A percentile compares a stretch with the other conserved stretches of the same genome.
phyloP scores from a whole-genome alignment of 2,329 filamentous ascomycete genomes.

The Aspergillus caelatus region DNA sequence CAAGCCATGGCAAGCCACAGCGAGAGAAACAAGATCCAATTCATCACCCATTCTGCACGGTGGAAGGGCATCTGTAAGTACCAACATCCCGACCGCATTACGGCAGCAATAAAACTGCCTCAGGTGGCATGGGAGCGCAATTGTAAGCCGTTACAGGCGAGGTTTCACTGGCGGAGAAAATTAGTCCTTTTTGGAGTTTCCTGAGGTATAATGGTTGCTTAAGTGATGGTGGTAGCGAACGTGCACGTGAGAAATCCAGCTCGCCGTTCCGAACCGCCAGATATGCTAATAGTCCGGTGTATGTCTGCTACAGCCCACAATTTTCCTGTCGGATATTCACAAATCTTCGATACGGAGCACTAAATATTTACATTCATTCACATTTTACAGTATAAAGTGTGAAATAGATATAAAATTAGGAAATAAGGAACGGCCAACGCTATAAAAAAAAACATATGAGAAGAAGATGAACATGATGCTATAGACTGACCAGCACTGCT shows the following conservation, averaged over 20 bases:
- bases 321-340: not conserved
- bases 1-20: slow-evolving; percentile 38
- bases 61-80: slow-evolving; percentile 39
- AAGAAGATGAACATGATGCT: not conserved
- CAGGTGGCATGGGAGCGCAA: slow-evolving; percentile 28
- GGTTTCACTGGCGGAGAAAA: slow-evolving; percentile 32
- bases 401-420: not conserved
- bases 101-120: slow-evolving; percentile 29
- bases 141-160: slow-evolving; percentile 23
- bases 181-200: slow-evolving; percentile 10
- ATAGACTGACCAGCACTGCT: slow-evolving; percentile 3
- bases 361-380: not conserved
- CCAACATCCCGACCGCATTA: slow-evolving; percentile 47
- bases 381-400: not conserved
- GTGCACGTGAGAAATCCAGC: slow-evolving; percentile 21
- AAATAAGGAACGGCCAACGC: not conserved
- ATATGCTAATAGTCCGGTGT: slow-evolving; percentile 27
- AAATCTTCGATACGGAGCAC: not conserved
- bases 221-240: slow-evolving; percentile 9
- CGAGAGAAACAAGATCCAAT: slow-evolving; percentile 37
- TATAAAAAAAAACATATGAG: not conserved
- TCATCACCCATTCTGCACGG: slow-evolving; percentile 36
- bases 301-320: not conserved
- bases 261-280: slow-evolving; percentile 28
- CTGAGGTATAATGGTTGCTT: slow-evolving; percentile 8